Evolutionary conservation across 1,284 basidiomycete genomes (phyloP), one percentile per base, ranked within the genome.

Genomic region (Puccinia polysora): DNA sequence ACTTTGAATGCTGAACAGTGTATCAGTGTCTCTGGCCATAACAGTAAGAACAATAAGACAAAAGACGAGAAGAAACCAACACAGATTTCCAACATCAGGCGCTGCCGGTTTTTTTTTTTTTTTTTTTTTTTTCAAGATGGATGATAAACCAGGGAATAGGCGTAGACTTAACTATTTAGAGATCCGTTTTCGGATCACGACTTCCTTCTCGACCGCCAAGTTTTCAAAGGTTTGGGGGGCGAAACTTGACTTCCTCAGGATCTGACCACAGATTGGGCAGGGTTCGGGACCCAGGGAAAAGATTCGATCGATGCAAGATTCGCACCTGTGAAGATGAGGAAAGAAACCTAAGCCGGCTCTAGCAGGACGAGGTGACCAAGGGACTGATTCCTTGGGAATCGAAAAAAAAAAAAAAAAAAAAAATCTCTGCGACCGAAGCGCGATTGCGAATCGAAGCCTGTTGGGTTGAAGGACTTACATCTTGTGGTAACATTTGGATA

Each of bases 221-320:
- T 98, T 95, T 81, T 97, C 93, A 76, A 98, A 99, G 0, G 94
- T 97, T 81, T 97, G 96, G 2, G 91, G 90, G 23, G 88, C 89
- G 78, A 98, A 99, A 30, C 92, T 91, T 50, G 91, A 84, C 80
- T 97, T 98, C 36, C 96, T 84, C 65, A 97, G 84, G n/a, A 89
- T 86, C 77, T 88, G 89, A 64, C 85, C 86, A 80, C 96, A 99
- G 74, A 91, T 88, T 12, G 96, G 96, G 84, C 96, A 98, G 6
- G 92, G 91, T 14, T 92, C 94, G 0, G 96, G 95, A 3, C 96
- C 95, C 1, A 97, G 85, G 0, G 92, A 94, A 80, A 96, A 99
- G 56, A 98, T 81, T 7, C 94, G 86, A 80, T 98, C 96, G 78
- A 99, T 97, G 80, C 96, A 99, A 1, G 89, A 91, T 82, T 96